These are phyloP conservation scores for Tylopilus orsonianus DNA, from an alignment of 1,284 basidiomycete genomes.

Conservation along the genomic window DNA sequence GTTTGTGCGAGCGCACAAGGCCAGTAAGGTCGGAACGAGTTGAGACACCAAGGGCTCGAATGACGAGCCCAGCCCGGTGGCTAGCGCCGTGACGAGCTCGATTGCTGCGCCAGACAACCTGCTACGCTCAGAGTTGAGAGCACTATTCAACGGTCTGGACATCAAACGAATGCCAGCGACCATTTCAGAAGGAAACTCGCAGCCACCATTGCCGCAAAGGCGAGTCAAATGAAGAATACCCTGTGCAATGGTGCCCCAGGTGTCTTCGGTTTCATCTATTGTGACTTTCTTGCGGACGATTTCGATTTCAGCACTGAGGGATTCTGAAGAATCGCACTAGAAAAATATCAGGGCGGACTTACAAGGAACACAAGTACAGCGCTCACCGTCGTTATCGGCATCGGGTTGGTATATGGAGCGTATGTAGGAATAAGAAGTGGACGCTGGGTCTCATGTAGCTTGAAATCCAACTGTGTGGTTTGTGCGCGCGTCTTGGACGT, in stretches of 20 bases:
- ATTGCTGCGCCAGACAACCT: slow-evolving; percentile 72
- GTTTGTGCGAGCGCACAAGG: slow-evolving; percentile 74
- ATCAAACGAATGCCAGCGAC: slow-evolving; percentile 53
- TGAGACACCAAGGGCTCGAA: slow-evolving; percentile 72
- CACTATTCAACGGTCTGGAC: slow-evolving; percentile 55
- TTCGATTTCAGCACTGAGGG: slow-evolving; percentile 44
- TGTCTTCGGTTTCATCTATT: slow-evolving; percentile 76
- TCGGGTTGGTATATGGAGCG: slow-evolving; percentile 15
- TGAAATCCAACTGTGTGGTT: slow-evolving; percentile 10
- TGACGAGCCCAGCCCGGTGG: slow-evolving; percentile 53
- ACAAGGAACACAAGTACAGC: fast-evolving
- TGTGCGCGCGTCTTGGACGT: slow-evolving; percentile 23
- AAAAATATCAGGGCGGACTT: slow-evolving; percentile 3
- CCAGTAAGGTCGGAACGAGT: slow-evolving; percentile 69
- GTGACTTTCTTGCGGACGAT: slow-evolving; percentile 44
- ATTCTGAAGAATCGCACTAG: slow-evolving; percentile 37
- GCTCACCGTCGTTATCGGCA: slow-evolving; percentile 34
- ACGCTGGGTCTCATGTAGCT: slow-evolving; percentile 21
- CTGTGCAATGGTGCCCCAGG: slow-evolving; percentile 75
- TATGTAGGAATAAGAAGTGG: background rate
- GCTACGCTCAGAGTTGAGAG: slow-evolving; percentile 75
- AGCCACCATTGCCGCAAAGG: slow-evolving; percentile 59
- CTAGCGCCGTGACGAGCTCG: slow-evolving; percentile 59
- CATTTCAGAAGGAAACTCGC: slow-evolving; percentile 56
- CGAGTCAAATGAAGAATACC: slow-evolving; percentile 52